phyloP scores from a whole-genome alignment of 768 basidiomycete genomes.

The Pleurotus citrinopileatus region DNA sequence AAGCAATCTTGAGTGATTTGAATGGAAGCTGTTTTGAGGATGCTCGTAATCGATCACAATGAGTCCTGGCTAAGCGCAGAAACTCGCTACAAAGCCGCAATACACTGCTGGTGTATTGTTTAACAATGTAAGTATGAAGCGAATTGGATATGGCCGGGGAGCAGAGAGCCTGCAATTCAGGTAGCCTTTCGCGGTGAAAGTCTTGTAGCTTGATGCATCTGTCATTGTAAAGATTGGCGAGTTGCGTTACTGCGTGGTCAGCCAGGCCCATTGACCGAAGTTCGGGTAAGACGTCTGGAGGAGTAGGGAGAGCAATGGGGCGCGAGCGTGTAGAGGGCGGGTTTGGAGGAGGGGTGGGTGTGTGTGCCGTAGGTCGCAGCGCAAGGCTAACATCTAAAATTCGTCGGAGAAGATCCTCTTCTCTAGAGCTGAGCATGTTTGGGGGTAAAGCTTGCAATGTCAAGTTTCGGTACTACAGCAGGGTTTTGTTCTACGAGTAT shows the following conservation, averaged over 20 bases:
- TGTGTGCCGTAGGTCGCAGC: background rate
- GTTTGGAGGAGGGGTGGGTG: background rate
- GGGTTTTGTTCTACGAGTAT: background rate
- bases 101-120: background rate
- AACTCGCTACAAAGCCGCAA: background rate
- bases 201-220: background rate
- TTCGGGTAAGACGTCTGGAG: background rate
- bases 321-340: background rate
- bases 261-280: background rate
- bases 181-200: background rate
- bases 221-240: background rate
- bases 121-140: background rate
- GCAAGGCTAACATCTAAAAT: background rate
- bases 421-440: too few relatives aligned
- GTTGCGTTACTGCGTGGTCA: too few relatives aligned
- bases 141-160: background rate
- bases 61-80: background rate
- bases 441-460: background rate
- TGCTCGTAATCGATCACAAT: background rate
- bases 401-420: background rate
- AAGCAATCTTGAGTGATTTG: constrained; percentile 11
- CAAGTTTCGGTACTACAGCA: background rate
- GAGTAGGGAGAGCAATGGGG: background rate
- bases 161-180: background rate
- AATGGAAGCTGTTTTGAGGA: background rate